Evolutionary conservation across 2,329 filamentous ascomycete species (phyloP).

Genomic region (Claviceps arundinis): DNA sequence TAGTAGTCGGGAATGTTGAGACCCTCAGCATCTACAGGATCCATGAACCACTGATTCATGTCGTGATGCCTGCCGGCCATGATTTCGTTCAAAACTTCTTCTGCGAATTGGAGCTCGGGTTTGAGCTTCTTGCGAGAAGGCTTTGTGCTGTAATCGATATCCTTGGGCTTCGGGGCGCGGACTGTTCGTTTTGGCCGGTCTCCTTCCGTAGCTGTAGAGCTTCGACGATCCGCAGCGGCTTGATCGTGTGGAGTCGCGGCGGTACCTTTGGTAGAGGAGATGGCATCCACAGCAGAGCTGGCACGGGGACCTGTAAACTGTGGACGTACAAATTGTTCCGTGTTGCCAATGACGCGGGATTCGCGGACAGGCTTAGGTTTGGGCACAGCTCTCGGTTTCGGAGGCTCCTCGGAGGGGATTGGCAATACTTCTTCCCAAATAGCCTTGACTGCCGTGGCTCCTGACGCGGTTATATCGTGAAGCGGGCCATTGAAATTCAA

Average conservation of each 20-base stretch:
- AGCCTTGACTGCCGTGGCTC: conserved; percentile 41
- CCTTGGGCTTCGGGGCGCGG: conserved; percentile 78
- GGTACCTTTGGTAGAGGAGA: conserved; percentile 10
- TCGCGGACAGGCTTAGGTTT: conserved; percentile 25
- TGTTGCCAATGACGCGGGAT: conserved; percentile 15
- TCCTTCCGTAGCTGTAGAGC: conserved; percentile 64
- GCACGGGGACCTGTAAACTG: conserved; percentile 17
- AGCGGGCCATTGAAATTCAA: conserved; percentile 67
- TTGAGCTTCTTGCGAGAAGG: conserved; percentile 76
- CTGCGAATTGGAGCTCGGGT: conserved; percentile 80
- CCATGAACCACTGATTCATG: conserved; percentile 62
- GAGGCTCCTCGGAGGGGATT: conserved; percentile 38
- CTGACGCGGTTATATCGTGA: conserved; percentile 55
- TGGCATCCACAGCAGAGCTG: conserved; percentile 15
- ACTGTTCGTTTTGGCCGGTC: conserved; percentile 85
- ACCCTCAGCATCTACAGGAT: conserved; percentile 84
- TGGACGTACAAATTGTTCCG: conserved; percentile 15
- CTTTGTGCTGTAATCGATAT: conserved; percentile 72
- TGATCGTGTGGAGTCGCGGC: conserved; percentile 10
- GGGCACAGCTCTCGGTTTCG: conserved; percentile 39
- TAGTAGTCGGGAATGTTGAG: conserved; percentile 89
- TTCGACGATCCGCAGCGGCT: conserved; percentile 33
- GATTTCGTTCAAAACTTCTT: conserved; percentile 66
- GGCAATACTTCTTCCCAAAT: conserved; percentile 33
- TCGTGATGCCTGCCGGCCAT: conserved; percentile 57